Percentiles rank a stretch among this genome's conserved stretches.
Conservation (phyloP, 202 grass and related monocot species). For the Eragrostis tef region DNA sequence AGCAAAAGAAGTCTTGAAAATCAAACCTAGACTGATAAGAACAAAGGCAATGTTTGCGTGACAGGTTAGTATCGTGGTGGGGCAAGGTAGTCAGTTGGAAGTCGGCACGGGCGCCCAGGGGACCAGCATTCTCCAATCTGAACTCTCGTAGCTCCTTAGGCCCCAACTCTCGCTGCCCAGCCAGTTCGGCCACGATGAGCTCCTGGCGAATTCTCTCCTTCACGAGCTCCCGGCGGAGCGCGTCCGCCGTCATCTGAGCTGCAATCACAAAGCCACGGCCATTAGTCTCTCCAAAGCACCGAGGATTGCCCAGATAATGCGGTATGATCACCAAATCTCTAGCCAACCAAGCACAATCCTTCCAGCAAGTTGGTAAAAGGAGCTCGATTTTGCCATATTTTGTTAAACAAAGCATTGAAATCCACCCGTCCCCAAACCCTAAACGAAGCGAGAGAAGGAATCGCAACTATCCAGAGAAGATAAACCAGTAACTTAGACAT, state of each 20-base stretch:
- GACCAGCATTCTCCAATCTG: neutral
- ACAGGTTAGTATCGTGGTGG: neutral
- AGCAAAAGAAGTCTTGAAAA: neutral
- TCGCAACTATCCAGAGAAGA: neutral
- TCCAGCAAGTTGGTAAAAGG: neutral
- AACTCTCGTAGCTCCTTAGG: neutral
- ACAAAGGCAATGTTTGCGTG: neutral
- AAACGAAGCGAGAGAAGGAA: neutral
- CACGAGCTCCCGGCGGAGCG: slow-evolving; percentile 31
- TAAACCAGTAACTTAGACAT: neutral
- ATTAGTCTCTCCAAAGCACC: neutral
- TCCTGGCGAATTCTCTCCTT: slow-evolving; percentile 32
- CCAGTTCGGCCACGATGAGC: slow-evolving; percentile 36
- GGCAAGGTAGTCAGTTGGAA: neutral
- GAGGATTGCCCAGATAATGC: too few species aligned
- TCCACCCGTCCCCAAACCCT: slow-evolving; percentile 1
- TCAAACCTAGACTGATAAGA: neutral
- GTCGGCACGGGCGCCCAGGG: neutral
- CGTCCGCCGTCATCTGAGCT: slow-evolving; percentile 19
- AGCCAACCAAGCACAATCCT: too few species aligned
- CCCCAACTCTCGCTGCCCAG: slow-evolving; percentile 32
- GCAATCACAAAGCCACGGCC: neutral
- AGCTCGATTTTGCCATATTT: too few species aligned
- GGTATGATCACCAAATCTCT: neutral
- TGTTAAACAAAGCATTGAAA: neutral